Evolutionary conservation across 805 yeast species (phyloP).

Genomic region (Starmera dryadoides): DNA sequence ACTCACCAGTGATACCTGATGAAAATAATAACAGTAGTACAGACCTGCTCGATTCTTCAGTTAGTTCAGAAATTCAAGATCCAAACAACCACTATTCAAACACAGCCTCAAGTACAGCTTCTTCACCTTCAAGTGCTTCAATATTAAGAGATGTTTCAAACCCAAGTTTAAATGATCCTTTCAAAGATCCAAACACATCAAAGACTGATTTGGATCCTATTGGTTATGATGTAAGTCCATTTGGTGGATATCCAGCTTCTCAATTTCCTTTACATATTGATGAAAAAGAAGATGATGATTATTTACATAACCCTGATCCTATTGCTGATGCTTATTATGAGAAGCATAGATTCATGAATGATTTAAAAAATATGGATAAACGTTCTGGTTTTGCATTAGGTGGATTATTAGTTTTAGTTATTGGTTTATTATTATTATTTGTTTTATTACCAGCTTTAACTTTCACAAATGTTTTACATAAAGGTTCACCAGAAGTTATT

Average conservation of each 20-base stretch:
- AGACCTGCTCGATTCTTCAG: too few species aligned
- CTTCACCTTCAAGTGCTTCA: too few species aligned
- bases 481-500: not conserved
- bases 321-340: conserved; percentile 84
- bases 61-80: too few species aligned
- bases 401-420: conserved; percentile 50
- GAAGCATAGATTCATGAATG: conserved; percentile 56
- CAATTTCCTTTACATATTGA: conserved; percentile 87
- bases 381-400: conserved; percentile 53
- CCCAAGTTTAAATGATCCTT: not conserved
- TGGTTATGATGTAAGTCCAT: conserved; percentile 67
- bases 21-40: too few species aligned
- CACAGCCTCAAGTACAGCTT: not conserved
- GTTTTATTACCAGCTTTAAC: conserved; percentile 80
- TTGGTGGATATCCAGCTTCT: conserved; percentile 95
- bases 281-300: conserved; percentile 93
- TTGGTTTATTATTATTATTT: conserved; percentile 64
- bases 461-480: conserved; percentile 51
- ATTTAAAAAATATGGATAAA: conserved; percentile 59
- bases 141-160: not conserved
- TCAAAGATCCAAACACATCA: not conserved
- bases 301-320: conserved; percentile 93
- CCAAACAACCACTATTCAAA: too few species aligned
- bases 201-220: conserved; percentile 9
- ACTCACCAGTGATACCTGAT: too few species aligned